Evolutionary conservation across 2,329 filamentous ascomycete genomes (phyloP), one percentile per base, ranked within the genome.

Genomic region (Hypoxylon sp.): DNA sequence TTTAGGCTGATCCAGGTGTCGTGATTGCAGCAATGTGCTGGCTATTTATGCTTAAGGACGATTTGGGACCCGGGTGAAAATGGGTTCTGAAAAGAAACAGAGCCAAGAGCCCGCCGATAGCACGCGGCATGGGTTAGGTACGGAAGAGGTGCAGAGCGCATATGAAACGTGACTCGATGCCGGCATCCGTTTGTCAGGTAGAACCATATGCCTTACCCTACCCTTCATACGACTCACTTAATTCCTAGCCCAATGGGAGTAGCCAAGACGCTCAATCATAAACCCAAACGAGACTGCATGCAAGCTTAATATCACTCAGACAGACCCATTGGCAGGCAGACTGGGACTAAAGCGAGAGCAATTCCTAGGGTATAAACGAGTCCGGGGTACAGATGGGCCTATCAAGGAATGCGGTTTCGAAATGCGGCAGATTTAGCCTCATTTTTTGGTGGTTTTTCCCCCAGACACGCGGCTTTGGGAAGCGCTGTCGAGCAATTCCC

Each of bases 371-470:
- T 63, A 60, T 61, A 59, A 54, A 56, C 61, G 58, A 65, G 67
- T 69, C 67, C 47, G 68, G 68, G 71, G 70, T 72, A 56, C 68
- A 67, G 63, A 44, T 50, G 34, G 46, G 28, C 54, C 61, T 67
- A 68, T 68, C 54, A 61, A 65, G 62, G 11, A 41, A 24, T 19
- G 62, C 59, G 57, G 34, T 57, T 66, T 68, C 56, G 64, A 64
- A 67, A 68, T 65, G 55, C 34, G 52, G 32, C 55, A 48, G 51
- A 72, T 72, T 72, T 72, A 71, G 68, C 68, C 71, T 71, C 60
- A 71, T 71, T 63, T 44, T 39, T 20, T 43, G 30, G 19, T 44
- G 5, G 8, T 17, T 41, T n/a, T 20, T 32, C 30, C 37, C 56
- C 52, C 37, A 46, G 47, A 51, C 17, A 30, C 15, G 30, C 17